phyloP scores from a whole-genome alignment of 345 rosid species.

The Eucalyptus erythrocorys region DNA sequence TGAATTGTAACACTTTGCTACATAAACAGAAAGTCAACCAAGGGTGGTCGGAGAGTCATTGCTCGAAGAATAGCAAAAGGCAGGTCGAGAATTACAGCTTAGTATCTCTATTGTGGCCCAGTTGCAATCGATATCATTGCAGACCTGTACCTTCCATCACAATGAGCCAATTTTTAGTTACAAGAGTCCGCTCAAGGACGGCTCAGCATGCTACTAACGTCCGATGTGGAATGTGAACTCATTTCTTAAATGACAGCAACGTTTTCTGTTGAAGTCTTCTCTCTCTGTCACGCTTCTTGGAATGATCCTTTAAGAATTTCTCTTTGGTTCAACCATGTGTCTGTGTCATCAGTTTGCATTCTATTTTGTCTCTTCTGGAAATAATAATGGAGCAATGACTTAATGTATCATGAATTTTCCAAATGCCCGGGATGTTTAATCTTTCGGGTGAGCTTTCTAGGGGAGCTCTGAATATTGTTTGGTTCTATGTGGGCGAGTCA shows the following conservation, averaged over 20 bases:
- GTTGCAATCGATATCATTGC: not conserved
- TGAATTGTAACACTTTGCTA: not conserved
- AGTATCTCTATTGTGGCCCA: not conserved
- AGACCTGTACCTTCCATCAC: not conserved
- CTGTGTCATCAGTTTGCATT: not conserved
- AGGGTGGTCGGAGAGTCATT: slow-evolving; percentile 93
- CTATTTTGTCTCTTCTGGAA: not conserved
- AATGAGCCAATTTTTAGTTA: not conserved
- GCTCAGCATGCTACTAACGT: not conserved
- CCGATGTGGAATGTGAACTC: not conserved
- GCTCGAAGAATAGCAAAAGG: slow-evolving; percentile 98
- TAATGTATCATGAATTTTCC: not conserved
- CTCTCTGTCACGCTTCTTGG: not conserved
- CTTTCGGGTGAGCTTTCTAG: not conserved
- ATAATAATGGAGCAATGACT: not conserved
- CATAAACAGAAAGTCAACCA: slow-evolving; percentile 78
- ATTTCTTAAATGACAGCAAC: not conserved
- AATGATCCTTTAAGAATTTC: not conserved
- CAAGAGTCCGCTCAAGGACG: not conserved
- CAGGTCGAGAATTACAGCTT: slow-evolving; percentile 79
- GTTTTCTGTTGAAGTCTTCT: not conserved
- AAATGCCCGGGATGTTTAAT: not conserved
- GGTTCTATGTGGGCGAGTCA: not conserved
- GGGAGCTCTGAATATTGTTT: not conserved
- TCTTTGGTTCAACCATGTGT: not conserved